phyloP scores from a whole-genome alignment of 2,329 filamentous ascomycete genomes.

The Aspergillus tubingensis region DNA sequence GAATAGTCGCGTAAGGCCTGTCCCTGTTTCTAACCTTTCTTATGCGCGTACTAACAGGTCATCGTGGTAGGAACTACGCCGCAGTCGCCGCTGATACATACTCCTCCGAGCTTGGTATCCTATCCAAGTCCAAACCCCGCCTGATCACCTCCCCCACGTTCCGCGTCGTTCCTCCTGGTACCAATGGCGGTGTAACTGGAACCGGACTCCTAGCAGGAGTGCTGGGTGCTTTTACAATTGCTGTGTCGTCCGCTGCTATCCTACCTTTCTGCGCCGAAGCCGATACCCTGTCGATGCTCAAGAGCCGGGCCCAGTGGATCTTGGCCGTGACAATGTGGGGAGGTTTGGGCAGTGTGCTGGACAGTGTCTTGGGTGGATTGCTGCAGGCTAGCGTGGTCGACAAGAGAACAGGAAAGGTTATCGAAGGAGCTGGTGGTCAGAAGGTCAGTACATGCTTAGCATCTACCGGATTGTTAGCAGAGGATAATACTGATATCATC shows the following conservation, averaged over 20 bases:
- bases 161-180: conserved; percentile 80
- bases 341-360: conserved; percentile 75
- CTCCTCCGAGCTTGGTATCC: conserved; percentile 90
- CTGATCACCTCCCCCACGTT: conserved; percentile 80
- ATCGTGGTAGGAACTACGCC: conserved; percentile 68
- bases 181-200: conserved; percentile 86
- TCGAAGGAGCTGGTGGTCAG: conserved; percentile 78
- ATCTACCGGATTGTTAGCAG: background rate
- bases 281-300: conserved; percentile 33
- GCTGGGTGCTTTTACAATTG: conserved; percentile 69
- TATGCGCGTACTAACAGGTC: background rate
- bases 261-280: conserved; percentile 64
- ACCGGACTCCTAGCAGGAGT: conserved; percentile 73
- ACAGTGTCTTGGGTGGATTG: conserved; percentile 82
- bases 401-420: conserved; percentile 77
- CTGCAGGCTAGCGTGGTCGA: conserved; percentile 87
- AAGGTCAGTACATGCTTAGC: conserved; percentile 46
- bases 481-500: background rate
- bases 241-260: conserved; percentile 67
- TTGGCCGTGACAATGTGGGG: conserved; percentile 70
- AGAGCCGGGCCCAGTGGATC: conserved; percentile 53
- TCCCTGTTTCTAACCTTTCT: background rate
- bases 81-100: conserved; percentile 92
- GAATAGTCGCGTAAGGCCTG: conserved; percentile 42
- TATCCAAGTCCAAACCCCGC: conserved; percentile 73